Percentiles rank a stretch among this genome's conserved stretches.
These are phyloP conservation scores for Areca catechu DNA, from an alignment of 176 grass and related monocot genomes.

Conservation along the genomic window DNA sequence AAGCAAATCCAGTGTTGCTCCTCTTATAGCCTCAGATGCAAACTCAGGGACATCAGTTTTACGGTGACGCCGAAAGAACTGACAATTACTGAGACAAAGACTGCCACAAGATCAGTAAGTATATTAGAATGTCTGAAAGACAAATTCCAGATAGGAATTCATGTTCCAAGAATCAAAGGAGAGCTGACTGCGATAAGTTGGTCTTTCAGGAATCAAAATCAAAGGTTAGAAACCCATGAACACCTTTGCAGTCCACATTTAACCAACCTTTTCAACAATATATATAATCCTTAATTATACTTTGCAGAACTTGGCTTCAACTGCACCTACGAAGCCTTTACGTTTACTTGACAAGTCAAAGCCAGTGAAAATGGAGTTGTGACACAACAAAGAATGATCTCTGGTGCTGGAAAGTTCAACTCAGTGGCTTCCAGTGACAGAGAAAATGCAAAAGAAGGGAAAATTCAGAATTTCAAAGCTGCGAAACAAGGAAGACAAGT, in stretches of 20 bases:
- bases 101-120: not conserved
- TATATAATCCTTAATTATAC: not conserved
- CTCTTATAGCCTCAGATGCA: not conserved
- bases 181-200: not conserved
- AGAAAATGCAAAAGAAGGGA: slow-evolving; percentile 4
- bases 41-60: not conserved
- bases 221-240: not conserved
- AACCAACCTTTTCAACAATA: not conserved
- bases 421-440: not conserved
- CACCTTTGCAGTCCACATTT: not conserved
- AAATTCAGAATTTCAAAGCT: not conserved
- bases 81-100: not conserved
- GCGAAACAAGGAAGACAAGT: no score
- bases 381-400: not conserved
- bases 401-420: not conserved
- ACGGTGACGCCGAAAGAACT: not conserved
- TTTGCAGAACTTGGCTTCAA: slow-evolving; percentile 5
- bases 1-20: slow-evolving; percentile 14
- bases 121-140: not conserved
- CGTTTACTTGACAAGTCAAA: not conserved
- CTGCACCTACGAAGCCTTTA: not conserved
- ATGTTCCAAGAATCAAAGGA: not conserved
- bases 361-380: not conserved
- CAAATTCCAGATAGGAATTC: not conserved
- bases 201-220: slow-evolving; percentile 1